These are phyloP conservation scores for Zalaria sp. DNA, from an alignment of 2,329 filamentous ascomycete species.

Conservation along the genomic window DNA sequence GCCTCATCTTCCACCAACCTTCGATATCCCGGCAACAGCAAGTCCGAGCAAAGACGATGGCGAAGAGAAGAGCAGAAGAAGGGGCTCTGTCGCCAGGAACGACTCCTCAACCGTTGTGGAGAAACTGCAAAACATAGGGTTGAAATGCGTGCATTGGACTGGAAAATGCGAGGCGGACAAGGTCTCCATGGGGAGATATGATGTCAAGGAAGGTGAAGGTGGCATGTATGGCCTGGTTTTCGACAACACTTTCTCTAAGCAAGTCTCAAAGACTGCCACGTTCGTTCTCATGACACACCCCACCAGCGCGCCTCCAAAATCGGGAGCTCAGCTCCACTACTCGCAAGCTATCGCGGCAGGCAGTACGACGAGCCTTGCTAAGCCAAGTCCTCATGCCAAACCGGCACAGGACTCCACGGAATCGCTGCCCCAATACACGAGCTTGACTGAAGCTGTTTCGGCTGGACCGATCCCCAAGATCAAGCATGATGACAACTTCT, in stretches of 20 bases:
- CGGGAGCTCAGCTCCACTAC: slow-evolving; percentile 52
- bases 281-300: slow-evolving; percentile 92
- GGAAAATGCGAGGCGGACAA: slow-evolving; percentile 96
- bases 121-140: slow-evolving; percentile 46
- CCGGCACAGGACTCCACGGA: slow-evolving; percentile 36
- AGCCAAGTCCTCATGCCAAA: slow-evolving; percentile 26
- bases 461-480: slow-evolving; percentile 1
- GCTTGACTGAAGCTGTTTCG: slow-evolving; percentile 7
- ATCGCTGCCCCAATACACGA: slow-evolving; percentile 27
- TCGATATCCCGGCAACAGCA: slow-evolving; percentile 28
- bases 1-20: slow-evolving; percentile 24
- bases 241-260: slow-evolving; percentile 97
- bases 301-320: slow-evolving; percentile 63
- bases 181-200: slow-evolving; percentile 78
- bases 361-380: slow-evolving; percentile 22
- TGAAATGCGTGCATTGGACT: slow-evolving; percentile 59
- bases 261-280: slow-evolving; percentile 83
- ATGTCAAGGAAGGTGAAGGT: slow-evolving; percentile 58
- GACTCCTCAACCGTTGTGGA: slow-evolving; percentile 49
- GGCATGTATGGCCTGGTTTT: slow-evolving; percentile 96
- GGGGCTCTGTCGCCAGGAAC: slow-evolving; percentile 27
- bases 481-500: background rate
- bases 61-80: slow-evolving; percentile 7
- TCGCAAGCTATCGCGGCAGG: slow-evolving; percentile 39
- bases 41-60: slow-evolving; percentile 51